Percentiles rank a stretch among this genome's conserved stretches.
Conservation (phyloP, 2,329 filamentous ascomycete species). For the Penicillium corylophilum region DNA sequence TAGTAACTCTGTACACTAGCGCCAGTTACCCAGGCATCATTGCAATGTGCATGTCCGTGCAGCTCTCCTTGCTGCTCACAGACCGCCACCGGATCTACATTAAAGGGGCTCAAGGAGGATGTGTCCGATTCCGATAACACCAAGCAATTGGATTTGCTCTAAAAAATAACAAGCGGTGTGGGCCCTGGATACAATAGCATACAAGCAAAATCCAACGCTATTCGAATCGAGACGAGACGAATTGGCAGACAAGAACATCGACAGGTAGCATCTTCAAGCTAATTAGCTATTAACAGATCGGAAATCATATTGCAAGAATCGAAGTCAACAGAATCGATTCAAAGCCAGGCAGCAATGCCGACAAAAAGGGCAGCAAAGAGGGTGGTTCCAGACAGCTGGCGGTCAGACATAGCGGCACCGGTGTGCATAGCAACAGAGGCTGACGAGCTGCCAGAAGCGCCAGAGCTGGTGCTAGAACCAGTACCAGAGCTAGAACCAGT, state of each 20-base stretch:
- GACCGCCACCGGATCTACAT: neutral
- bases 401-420: slow-evolving; percentile 27
- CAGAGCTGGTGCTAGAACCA: slow-evolving; percentile 11
- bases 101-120: slow-evolving; percentile 4
- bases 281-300: slow-evolving; percentile 12
- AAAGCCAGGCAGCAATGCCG: slow-evolving; percentile 42
- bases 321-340: slow-evolving; percentile 8
- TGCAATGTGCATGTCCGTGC: neutral
- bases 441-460: slow-evolving; percentile 5
- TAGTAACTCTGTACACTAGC: neutral
- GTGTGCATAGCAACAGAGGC: slow-evolving; percentile 22
- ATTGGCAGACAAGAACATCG: slow-evolving; percentile 3
- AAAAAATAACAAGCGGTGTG: slow-evolving; percentile 15
- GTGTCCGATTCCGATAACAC: neutral
- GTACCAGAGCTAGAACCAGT: too few relatives aligned
- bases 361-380: slow-evolving; percentile 43
- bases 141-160: slow-evolving; percentile 13
- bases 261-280: slow-evolving; percentile 14
- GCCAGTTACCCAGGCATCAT: neutral
- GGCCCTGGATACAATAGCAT: slow-evolving; percentile 5
- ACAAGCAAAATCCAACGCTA: neutral
- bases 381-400: slow-evolving; percentile 37
- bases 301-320: neutral
- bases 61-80: slow-evolving; percentile 12
- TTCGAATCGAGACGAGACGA: neutral